Evolutionary conservation across 2,329 filamentous ascomycete species (phyloP).

Genomic region (Zymoseptoria pseudotritici): DNA sequence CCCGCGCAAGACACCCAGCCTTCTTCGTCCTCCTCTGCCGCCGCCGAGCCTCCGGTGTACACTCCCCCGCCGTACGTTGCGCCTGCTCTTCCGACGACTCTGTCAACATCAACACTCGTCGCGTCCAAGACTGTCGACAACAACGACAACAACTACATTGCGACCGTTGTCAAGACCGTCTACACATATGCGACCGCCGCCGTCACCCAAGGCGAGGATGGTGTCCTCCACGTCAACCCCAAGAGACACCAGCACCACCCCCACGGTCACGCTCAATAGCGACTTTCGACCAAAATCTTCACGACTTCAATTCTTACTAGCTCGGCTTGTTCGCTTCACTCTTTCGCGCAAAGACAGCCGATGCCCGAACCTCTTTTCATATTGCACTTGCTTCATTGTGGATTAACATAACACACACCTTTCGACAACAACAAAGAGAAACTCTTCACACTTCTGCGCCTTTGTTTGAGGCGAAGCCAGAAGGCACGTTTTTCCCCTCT

Average conservation of each 20-base stretch:
- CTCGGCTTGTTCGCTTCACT: not conserved
- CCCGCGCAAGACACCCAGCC: not conserved
- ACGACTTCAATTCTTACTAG: not conserved
- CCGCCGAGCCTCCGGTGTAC: conserved; percentile 7
- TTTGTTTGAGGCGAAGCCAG: not conserved
- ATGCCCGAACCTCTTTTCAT: not conserved
- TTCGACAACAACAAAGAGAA: not conserved
- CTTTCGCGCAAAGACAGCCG: not conserved
- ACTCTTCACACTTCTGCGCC: not conserved
- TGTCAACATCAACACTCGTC: not conserved
- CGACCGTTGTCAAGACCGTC: conserved; percentile 12
- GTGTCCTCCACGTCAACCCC: conserved; percentile 13
- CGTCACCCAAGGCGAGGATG: conserved; percentile 21
- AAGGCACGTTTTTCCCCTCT: not conserved
- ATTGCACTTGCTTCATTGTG: not conserved
- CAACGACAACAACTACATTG: conserved; percentile 18
- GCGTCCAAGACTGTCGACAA: conserved; percentile 11
- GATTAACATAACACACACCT: not conserved
- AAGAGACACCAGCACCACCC: conserved; percentile 25
- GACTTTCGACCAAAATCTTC: not conserved
- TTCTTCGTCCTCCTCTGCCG: not conserved
- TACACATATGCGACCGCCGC: conserved; percentile 13
- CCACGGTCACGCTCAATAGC: conserved; percentile 17
- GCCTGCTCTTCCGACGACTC: not conserved
- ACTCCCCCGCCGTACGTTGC: conserved; percentile 4